Conservation (phyloP, 306 rosid species). For the Fragaria ananassa region DNA sequence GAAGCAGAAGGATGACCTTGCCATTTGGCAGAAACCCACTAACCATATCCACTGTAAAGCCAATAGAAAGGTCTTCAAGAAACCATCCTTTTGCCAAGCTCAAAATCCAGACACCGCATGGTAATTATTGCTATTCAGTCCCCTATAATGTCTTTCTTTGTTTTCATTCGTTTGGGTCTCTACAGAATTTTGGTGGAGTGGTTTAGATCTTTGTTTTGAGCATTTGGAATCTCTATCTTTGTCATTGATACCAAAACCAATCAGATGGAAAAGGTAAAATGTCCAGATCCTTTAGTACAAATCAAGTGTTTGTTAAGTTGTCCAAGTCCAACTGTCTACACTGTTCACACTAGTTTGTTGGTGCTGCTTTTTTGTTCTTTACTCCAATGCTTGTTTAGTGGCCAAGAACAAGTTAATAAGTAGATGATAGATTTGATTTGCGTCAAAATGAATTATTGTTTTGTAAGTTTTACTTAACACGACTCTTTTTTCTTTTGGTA, state of each 20-base stretch:
- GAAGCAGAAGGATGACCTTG: constrained; percentile 66
- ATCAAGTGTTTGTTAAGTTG: constrained; percentile 15
- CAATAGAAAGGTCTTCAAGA: constrained; percentile 59
- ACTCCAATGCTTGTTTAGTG: constrained; percentile 24
- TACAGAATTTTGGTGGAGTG: neutral
- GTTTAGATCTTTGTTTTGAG: neutral
- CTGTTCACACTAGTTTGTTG: constrained; percentile 1
- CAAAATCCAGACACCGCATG: constrained; percentile 85
- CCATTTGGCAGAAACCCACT: constrained; percentile 90
- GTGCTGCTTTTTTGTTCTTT: constrained; percentile 25
- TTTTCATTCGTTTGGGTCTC: neutral
- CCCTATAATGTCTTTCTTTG: neutral
- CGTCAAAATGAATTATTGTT: neutral
- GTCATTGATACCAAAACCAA: constrained; percentile 66
- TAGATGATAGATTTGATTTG: neutral
- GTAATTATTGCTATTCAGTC: constrained; percentile 46
- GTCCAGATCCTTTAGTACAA: constrained; percentile 1
- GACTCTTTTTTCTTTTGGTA: constrained; percentile 13
- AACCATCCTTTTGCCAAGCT: constrained; percentile 56
- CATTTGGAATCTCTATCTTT: neutral
- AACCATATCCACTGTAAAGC: constrained; percentile 71
- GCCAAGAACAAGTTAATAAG: neutral
- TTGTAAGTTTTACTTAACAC: neutral
- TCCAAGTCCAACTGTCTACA: constrained; percentile 15
- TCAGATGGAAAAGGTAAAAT: constrained; percentile 35